Base-by-base conservation (phyloP, 2,329 filamentous ascomycete species). In the Acrocalymma vagum region DNA sequence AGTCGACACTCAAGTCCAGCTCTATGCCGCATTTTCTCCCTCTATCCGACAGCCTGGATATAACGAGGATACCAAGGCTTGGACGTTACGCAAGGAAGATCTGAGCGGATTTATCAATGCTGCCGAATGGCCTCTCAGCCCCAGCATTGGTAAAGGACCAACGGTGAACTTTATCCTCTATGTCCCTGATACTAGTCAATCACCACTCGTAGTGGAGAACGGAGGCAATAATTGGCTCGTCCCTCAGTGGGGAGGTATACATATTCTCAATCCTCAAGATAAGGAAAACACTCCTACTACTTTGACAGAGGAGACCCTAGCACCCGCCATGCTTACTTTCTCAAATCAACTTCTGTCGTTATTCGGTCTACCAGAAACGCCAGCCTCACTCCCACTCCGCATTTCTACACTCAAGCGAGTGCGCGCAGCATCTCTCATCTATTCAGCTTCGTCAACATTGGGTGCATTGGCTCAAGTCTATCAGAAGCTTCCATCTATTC, bases 81-180 rank as follows among this genome's bases (percentile, higher is more conserved):
- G 83, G 83, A 80, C 76, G 0, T 74, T 99, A 23, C 85, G 82
- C 58, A 92, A 90, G 65, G 88, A 95, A 56, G 91, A 96, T 58
- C 78, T 99, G 1, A 90, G 90, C 24, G 92, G 89, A 1, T 99
- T 99, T 63, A 91, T 99, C 70, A 99, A 99, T 62, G 92, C 93
- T 3, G 94, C 94, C 2, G 94, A 99, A 72, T 99, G 94, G 94
- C 94, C 94, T 0, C 73, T 99, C 3, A 95, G 88, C 48, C 93
- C 93, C 1, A 96, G 90, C 41, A 97, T 99, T 54, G 94, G 92
- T 27, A 85, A 84, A 13, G 93, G 93, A 0, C 94, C 94, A 1
- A 99, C 94, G 0, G 85, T 99, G 62, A 97, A 99, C 71, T 97
- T 99, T 65, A 85, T 97, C 41, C 79, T 97, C 18, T 99, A 94